phyloP scores from a whole-genome alignment of 2,329 filamentous ascomycete genomes.

The Thyridium curvatum region DNA sequence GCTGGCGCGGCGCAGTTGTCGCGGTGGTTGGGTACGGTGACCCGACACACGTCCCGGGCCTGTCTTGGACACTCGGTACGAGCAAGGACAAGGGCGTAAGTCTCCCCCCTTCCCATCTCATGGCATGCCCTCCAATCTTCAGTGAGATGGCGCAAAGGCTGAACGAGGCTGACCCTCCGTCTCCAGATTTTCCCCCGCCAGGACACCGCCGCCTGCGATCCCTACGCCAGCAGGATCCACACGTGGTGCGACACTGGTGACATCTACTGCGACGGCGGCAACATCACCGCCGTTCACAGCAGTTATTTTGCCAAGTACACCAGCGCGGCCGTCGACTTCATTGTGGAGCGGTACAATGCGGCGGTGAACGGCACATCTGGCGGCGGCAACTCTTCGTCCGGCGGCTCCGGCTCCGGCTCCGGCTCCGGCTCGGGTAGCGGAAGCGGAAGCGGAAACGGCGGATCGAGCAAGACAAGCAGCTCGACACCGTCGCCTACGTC shows the following conservation, averaged over 20 bases:
- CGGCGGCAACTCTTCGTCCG: no score
- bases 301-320: slow-evolving; percentile 17
- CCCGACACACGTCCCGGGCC: slow-evolving; percentile 10
- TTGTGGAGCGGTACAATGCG: slow-evolving; percentile 11
- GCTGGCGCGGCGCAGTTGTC: slow-evolving; percentile 10
- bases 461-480: no score
- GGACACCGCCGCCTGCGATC: slow-evolving; percentile 11
- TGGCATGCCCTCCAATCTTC: not conserved
- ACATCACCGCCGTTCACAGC: slow-evolving; percentile 11
- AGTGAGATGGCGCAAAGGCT: no score
- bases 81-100: slow-evolving; percentile 14
- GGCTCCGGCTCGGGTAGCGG: no score
- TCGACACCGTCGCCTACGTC: no score
- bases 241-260: slow-evolving; percentile 18
- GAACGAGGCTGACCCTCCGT: not conserved
- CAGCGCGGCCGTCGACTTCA: slow-evolving; percentile 12
- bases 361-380: no score
- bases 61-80: slow-evolving; percentile 13
- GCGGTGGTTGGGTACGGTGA: slow-evolving; percentile 16
- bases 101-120: not conserved
- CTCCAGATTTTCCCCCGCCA: slow-evolving; percentile 15
- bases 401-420: no score
- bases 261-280: slow-evolving; percentile 17
- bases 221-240: slow-evolving; percentile 13
- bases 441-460: no score